Evolutionary conservation across 2,329 filamentous ascomycete species (phyloP), one percentile per base, ranked within the genome.

Genomic region (Pyricularia sp.): DNA sequence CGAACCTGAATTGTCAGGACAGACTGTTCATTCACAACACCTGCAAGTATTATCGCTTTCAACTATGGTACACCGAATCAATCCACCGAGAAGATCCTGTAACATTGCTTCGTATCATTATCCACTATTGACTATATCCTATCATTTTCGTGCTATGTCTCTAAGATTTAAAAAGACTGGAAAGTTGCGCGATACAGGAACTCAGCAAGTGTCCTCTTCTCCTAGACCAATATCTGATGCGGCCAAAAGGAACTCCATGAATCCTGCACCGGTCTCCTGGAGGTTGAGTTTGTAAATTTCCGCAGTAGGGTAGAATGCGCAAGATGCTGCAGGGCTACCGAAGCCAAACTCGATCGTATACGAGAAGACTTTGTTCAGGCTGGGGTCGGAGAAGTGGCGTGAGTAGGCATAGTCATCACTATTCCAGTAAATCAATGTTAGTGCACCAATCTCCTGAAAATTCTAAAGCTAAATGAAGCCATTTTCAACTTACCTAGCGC

Each of bases 321-420:
- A 76, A 3, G 70, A 71, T 2, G 70, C 71, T 31, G 67, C 66
- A 9, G 67, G 65, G 65, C 76, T 77, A 6, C 70, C 72, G 62
- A 74, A 75, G 0, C 81, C 80, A 70, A 83, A 82, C 71, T 83
- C 80, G 26, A 83, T 69, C 0, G 76, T 78, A 62, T 79, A 75
- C 0, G 76, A 75, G 64, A 78, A 74, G 19, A 82, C 70, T 63
- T 76, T 74, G 65, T 74, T 77, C 53, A 72, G 70, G 2, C 65
- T 70, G 0, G 71, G 65, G 65, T 78, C 70, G 2, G 69, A 69
- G 62, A 81, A 78, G 72, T 79, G 78, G n/a, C 76, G 71, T 0
- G 75, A 75, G 66, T 78, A 77, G 6, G 77, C 75, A 65, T 81
- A 82, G 69, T 83, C 81, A 49, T 78, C 78, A 64, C 75, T 77